phyloP scores from a whole-genome alignment of 176 grass and related monocot genomes.

The Phoenix roebelenii region DNA sequence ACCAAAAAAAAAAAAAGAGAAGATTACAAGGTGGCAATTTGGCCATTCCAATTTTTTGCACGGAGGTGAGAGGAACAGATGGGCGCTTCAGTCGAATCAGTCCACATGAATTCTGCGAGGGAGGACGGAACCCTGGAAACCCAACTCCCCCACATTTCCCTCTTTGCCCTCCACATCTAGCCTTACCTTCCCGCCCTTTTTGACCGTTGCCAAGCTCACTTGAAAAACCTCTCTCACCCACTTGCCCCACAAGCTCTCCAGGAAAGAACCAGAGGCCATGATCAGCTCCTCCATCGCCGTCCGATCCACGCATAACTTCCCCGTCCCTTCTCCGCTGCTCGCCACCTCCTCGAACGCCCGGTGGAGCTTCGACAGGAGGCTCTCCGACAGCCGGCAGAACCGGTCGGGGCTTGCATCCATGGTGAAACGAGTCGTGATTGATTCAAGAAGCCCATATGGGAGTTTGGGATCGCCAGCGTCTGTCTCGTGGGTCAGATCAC shows the following conservation, averaged over 20 bases:
- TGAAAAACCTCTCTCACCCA: constrained; percentile 64
- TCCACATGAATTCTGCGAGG: constrained; percentile 55
- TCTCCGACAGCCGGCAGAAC: constrained; percentile 1
- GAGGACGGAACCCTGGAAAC: constrained; percentile 65
- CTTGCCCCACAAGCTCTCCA: constrained; percentile 42
- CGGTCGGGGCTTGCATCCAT: constrained; percentile 13
- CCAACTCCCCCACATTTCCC: constrained; percentile 23
- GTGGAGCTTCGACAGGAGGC: constrained; percentile 32
- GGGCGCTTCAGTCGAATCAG: constrained; percentile 14
- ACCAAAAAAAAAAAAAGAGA: too few relatives aligned
- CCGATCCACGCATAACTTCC: constrained; percentile 22
- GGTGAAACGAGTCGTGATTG: constrained; percentile 15
- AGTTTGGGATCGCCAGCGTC: neutral
- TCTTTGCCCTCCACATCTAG: constrained; percentile 18
- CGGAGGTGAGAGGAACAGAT: too few relatives aligned
- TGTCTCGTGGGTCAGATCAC: constrained; percentile 65
- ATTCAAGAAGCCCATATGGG: constrained; percentile 14
- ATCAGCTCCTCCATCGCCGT: constrained; percentile 30
- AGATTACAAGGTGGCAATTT: too few relatives aligned
- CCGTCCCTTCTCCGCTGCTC: neutral
- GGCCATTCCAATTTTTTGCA: too few relatives aligned
- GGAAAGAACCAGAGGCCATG: constrained; percentile 29
- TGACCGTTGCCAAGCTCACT: constrained; percentile 26
- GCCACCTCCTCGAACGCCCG: constrained; percentile 11
- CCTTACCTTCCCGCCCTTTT: constrained; percentile 47